Percentiles rank a stretch among this genome's conserved stretches.
These are phyloP conservation scores for Mortierella sp. DNA, from an alignment of 371 early-diverging fungal genomes.

Conservation along the genomic window DNA sequence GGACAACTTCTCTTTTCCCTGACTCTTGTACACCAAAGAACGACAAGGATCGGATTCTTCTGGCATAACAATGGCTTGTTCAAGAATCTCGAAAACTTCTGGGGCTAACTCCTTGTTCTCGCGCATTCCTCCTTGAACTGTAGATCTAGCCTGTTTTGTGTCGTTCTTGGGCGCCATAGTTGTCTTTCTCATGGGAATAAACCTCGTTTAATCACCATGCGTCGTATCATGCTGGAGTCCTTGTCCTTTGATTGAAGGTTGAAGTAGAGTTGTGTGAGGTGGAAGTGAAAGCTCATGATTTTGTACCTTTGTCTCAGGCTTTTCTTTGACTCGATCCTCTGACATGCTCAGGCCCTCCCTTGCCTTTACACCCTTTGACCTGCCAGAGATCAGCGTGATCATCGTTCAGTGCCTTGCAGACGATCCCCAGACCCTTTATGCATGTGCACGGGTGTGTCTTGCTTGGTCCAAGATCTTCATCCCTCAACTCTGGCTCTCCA, in stretches of 20 bases:
- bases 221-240: too few species aligned
- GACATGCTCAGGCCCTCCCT: too few species aligned
- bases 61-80: neutral
- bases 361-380: slow-evolving; percentile 5
- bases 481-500: slow-evolving; percentile 14
- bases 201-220: too few species aligned
- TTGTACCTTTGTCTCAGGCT: too few species aligned
- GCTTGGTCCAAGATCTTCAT: slow-evolving; percentile 13
- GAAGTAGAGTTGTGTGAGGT: too few species aligned
- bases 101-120: neutral
- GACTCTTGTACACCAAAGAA: slow-evolving; percentile 9
- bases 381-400: slow-evolving; percentile 16
- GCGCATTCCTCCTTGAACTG: neutral
- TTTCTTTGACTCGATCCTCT: too few species aligned
- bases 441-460: slow-evolving; percentile 16
- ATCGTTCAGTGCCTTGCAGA: slow-evolving; percentile 6
- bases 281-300: too few species aligned
- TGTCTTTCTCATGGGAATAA: slow-evolving; percentile 37
- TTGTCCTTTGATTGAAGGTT: too few species aligned
- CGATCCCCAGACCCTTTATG: neutral
- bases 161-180: slow-evolving; percentile 38
- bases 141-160: slow-evolving; percentile 1
- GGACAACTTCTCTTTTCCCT: slow-evolving; percentile 45
- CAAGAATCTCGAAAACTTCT: too few species aligned
- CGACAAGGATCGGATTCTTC: neutral